Base-by-base conservation (phyloP, 805 yeast genomes). In the Wickerhamomyces chaumierensis region DNA sequence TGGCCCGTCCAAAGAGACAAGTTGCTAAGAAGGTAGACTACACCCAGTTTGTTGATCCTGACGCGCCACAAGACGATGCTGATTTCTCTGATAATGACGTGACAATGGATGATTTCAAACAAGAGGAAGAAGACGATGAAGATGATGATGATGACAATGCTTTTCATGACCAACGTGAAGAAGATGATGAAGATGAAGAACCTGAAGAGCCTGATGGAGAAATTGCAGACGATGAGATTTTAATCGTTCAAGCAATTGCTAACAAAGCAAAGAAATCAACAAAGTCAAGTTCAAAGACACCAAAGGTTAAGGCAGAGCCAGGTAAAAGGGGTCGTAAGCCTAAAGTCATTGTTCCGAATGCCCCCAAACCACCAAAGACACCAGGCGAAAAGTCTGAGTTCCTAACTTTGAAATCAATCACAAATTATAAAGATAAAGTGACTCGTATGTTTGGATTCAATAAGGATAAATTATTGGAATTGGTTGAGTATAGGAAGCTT, bases 361-460 rank as follows among this genome's bases (percentile, higher is more conserved):
- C 25, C 6, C 9, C 25, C 9, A 21, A 21, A 21, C 25, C 25
- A 7, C 9, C 11, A 21, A 21, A 21, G 25, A 7, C 25, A 7
- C 25, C 25, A 7, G 25, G 25, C 11, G 25, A 13, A 7, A 49
- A 45, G 29, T 42, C 47, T 5, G 53, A 43, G 11, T 36, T 46
- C 17, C 52, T 51, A 33, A 46, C 43, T 3, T 42, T 18, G 27
- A 60, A 55, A 36, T 60, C 57, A 31, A 36, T 60, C 13, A 60
- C 66, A 3, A 56, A 65, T 5, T 52, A 69, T 13, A 63, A 62
- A 35, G 75, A 69, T 28, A 62, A 68, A 36, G 46, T 68, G 31
- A 53, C 50, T 28, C 55, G 67, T 33, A 48, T 69, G 36, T 77
- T 66, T 51, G 88, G 88, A 0, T 49, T 57, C 20, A 68, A 74